These are phyloP conservation scores for Samsoniella hepiali DNA, from an alignment of 2,329 filamentous ascomycete genomes.

Conservation along the genomic window DNA sequence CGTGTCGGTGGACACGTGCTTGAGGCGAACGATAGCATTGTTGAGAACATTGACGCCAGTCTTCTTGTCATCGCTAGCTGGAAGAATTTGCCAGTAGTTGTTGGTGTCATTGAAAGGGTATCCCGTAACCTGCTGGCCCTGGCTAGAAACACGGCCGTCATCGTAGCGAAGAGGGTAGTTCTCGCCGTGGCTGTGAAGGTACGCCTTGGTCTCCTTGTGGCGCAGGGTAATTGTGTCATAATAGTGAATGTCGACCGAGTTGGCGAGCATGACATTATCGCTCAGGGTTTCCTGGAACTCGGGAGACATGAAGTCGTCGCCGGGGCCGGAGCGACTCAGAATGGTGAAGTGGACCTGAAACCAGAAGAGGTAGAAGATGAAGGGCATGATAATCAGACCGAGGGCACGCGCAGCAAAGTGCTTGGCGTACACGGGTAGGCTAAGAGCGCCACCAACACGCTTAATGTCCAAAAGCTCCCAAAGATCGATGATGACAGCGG, in stretches of 20 bases:
- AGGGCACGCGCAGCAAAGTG: constrained; percentile 87
- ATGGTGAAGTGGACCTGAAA: constrained; percentile 99
- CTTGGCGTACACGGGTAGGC: constrained; percentile 74
- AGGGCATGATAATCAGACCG: constrained; percentile 84
- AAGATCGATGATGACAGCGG: constrained; percentile 87
- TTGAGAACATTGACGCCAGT: constrained; percentile 68
- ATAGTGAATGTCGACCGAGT: constrained; percentile 83
- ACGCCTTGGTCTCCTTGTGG: constrained; percentile 97
- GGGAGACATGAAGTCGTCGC: constrained; percentile 98
- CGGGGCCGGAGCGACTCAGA: constrained; percentile 81
- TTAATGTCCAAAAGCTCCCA: constrained; percentile 94
- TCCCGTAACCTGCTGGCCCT: constrained; percentile 96
- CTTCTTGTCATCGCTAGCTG: constrained; percentile 57
- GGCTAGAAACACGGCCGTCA: constrained; percentile 93
- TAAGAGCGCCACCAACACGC: constrained; percentile 76
- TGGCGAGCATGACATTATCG: constrained; percentile 89
- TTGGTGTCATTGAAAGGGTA: constrained; percentile 99
- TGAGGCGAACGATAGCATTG: constrained; percentile 80
- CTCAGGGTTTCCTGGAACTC: constrained; percentile 96
- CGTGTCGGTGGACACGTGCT: constrained; percentile 81
- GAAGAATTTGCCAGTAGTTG: constrained; percentile 95
- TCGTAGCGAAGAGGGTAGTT: constrained; percentile 92
- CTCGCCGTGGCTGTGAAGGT: constrained; percentile 89
- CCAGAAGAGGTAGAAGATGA: constrained; percentile 99
- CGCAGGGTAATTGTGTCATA: constrained; percentile 82